Evolutionary conservation across 805 yeast species (phyloP).

Genomic region (Scheffersomyces lignosus): DNA sequence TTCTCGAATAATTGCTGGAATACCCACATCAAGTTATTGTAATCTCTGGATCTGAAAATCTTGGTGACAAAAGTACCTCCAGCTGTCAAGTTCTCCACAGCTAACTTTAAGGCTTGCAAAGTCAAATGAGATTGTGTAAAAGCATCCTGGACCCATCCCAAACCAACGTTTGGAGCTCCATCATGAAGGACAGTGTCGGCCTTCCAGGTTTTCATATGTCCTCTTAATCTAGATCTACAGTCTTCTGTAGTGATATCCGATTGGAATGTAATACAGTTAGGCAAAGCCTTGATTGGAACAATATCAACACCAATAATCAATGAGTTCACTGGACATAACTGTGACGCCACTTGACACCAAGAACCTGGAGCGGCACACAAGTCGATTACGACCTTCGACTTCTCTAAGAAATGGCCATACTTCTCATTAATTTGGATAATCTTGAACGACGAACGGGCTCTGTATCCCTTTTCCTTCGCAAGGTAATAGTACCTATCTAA

Average conservation of each 20-base stretch:
- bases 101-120: conserved; percentile 87
- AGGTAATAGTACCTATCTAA: conserved; percentile 94
- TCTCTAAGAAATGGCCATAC: conserved; percentile 91
- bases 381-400: conserved; percentile 94
- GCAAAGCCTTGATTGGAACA: conserved; percentile 95
- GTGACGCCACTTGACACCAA: conserved; percentile 99
- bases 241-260: conserved; percentile 98
- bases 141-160: conserved; percentile 99
- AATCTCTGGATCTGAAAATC: conserved; percentile 97
- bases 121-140: conserved; percentile 96
- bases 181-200: conserved; percentile 98
- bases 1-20: conserved; percentile 93
- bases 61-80: conserved; percentile 97
- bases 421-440: conserved; percentile 93
- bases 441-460: conserved; percentile 98
- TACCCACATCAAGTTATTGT: conserved; percentile 96
- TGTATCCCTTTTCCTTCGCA: conserved; percentile 96
- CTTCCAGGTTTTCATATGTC: conserved; percentile 97
- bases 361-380: conserved; percentile 99
- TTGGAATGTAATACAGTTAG: conserved; percentile 91
- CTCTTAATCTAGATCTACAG: conserved; percentile 91
- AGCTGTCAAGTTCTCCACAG: conserved; percentile 85
- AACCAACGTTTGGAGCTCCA: conserved; percentile 99
- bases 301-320: conserved; percentile 98
- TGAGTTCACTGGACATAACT: conserved; percentile 88